Conservation (phyloP, 768 basidiomycete species). For the Boletus pseudopeckii region DNA sequence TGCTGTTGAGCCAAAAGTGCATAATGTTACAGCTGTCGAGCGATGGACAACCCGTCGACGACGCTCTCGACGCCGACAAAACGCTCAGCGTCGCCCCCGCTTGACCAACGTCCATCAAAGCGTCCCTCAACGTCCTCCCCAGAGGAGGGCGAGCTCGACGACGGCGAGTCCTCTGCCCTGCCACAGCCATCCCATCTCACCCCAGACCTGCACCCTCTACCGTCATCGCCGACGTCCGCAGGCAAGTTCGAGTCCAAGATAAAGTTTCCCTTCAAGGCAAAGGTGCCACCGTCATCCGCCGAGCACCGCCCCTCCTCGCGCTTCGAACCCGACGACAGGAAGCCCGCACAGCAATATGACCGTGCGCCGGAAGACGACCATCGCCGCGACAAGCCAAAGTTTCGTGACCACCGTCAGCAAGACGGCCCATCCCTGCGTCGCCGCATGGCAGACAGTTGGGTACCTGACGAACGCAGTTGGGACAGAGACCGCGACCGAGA, state of each 20-base stretch:
- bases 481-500: constrained; percentile 24
- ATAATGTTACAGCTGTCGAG: not conserved
- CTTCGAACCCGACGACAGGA: constrained; percentile 27
- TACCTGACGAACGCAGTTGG: constrained; percentile 26
- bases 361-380: constrained; percentile 46
- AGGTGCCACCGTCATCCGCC: constrained; percentile 1
- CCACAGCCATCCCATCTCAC: constrained; percentile 6
- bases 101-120: constrained; percentile 49
- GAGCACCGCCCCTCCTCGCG: constrained; percentile 34
- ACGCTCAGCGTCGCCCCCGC: constrained; percentile 57
- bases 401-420: constrained; percentile 19
- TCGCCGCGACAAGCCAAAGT: constrained; percentile 29
- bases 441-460: constrained; percentile 22
- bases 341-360: constrained; percentile 32
- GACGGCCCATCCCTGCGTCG: constrained; percentile 16
- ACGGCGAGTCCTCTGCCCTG: constrained; percentile 32
- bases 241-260: constrained; percentile 46
- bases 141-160: constrained; percentile 82
- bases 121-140: constrained; percentile 58
- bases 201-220: constrained; percentile 24
- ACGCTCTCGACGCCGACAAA: constrained; percentile 34
- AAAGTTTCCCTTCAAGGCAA: constrained; percentile 74
- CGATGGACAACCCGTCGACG: constrained; percentile 19
- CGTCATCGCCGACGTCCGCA: constrained; percentile 29
- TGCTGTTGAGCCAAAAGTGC: not conserved